Conservation (phyloP, 1,284 basidiomycete genomes). For the Peniophora sp. region DNA sequence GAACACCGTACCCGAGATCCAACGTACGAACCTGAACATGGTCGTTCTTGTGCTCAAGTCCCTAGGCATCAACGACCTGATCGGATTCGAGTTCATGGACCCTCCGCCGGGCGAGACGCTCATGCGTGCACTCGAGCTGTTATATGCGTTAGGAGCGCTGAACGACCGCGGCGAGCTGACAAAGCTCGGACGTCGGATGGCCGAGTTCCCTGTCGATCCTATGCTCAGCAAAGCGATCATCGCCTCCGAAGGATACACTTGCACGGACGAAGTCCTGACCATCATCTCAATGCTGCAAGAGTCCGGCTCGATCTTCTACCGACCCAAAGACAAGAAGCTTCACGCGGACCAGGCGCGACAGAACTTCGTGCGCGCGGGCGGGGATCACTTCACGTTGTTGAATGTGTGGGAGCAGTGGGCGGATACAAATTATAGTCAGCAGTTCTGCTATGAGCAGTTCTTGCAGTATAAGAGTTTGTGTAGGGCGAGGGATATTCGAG, state of each 20-base stretch:
- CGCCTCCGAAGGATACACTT: conserved; percentile 89
- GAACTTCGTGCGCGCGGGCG: conserved; percentile 92
- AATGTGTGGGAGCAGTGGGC: conserved; percentile 99
- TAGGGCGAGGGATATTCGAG: conserved; percentile 91
- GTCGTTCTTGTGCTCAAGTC: conserved; percentile 94
- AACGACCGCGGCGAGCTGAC: conserved; percentile 97
- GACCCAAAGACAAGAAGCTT: conserved; percentile 95
- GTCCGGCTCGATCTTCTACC: conserved; percentile 90
- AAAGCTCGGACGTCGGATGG: conserved; percentile 94
- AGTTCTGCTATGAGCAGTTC: conserved; percentile 95
- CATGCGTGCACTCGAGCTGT: conserved; percentile 86
- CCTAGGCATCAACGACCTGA: conserved; percentile 93
- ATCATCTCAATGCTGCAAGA: conserved; percentile 98
- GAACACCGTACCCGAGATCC: conserved; percentile 97
- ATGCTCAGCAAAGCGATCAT: conserved; percentile 97
- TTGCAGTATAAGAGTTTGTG: conserved; percentile 94
- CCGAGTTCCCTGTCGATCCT: conserved; percentile 98
- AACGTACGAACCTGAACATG: conserved; percentile 95
- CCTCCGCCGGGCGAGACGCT: conserved; percentile 98
- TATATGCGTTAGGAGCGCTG: conserved; percentile 93
- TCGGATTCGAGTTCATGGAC: conserved; percentile 99
- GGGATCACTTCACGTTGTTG: conserved; percentile 94
- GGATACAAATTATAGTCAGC: conserved; percentile 91
- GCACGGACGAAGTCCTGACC: conserved; percentile 94
- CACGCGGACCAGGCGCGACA: conserved; percentile 96